These are phyloP conservation scores for Cordyceps fumosorosea DNA, from an alignment of 2,329 filamentous ascomycete genomes.

Conservation along the genomic window DNA sequence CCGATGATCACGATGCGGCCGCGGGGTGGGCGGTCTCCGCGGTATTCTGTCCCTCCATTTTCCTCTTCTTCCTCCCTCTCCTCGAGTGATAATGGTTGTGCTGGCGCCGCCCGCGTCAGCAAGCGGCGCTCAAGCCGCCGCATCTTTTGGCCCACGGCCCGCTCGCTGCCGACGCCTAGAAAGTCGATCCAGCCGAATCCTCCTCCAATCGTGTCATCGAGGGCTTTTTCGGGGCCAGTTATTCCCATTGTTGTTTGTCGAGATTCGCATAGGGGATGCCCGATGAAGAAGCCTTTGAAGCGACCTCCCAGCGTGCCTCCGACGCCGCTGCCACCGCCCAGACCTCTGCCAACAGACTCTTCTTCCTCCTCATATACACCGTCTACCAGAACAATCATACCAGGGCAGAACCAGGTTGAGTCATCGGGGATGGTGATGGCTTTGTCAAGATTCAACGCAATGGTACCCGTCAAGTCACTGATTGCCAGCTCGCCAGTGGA, in stretches of 20 bases:
- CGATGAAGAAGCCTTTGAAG: constrained; percentile 85
- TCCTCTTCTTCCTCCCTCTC: constrained; percentile 13
- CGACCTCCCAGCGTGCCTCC: constrained; percentile 88
- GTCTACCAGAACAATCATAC: constrained; percentile 93
- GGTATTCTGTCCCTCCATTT: neutral
- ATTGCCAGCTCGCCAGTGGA: constrained; percentile 78
- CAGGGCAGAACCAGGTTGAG: constrained; percentile 86
- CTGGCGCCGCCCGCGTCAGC: constrained; percentile 34
- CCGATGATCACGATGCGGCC: constrained; percentile 68
- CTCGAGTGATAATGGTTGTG: constrained; percentile 9
- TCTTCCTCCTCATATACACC: constrained; percentile 96
- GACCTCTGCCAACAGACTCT: constrained; percentile 57
- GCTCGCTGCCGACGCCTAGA: constrained; percentile 81
- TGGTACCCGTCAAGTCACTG: constrained; percentile 81
- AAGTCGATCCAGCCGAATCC: constrained; percentile 98
- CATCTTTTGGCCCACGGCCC: constrained; percentile 78
- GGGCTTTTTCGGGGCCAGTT: constrained; percentile 49
- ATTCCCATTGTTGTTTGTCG: constrained; percentile 73
- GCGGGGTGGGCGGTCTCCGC: constrained; percentile 26
- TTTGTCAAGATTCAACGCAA: constrained; percentile 74
- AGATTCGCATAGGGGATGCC: constrained; percentile 85
- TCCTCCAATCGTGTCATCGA: constrained; percentile 60
- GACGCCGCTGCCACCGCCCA: constrained; percentile 73
- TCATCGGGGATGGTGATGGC: constrained; percentile 77
- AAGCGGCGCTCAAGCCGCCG: constrained; percentile 67